phyloP scores from a whole-genome alignment of 2,329 filamentous ascomycete species.

The Clonostachys byssicola region DNA sequence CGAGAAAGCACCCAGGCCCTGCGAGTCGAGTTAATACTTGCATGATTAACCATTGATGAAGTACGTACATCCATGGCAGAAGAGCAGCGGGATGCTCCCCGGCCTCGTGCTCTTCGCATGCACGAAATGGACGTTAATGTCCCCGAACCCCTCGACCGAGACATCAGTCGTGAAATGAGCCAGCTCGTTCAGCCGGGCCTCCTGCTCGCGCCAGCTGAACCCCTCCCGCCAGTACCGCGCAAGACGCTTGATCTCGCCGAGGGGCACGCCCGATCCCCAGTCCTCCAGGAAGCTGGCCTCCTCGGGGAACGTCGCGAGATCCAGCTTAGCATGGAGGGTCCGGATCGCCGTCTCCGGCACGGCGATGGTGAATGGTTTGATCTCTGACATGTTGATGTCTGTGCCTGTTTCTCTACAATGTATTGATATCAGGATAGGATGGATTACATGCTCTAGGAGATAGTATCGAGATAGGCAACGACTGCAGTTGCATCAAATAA shows the following conservation, averaged over 20 bases:
- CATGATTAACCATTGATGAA: neutral
- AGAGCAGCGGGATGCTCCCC: slow-evolving; percentile 59
- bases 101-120: slow-evolving; percentile 47
- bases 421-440: too few relatives aligned
- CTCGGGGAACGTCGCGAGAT: slow-evolving; percentile 17
- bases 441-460: too few relatives aligned
- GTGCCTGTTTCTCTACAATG: too few relatives aligned
- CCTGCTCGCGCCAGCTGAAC: slow-evolving; percentile 60
- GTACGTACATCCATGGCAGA: slow-evolving; percentile 61
- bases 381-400: slow-evolving; percentile 9
- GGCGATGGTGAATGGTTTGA: slow-evolving; percentile 26
- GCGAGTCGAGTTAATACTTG: neutral
- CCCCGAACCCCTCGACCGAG: slow-evolving; percentile 50
- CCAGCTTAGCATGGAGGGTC: slow-evolving; percentile 21
- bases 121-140: slow-evolving; percentile 60
- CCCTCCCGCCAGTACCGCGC: slow-evolving; percentile 30
- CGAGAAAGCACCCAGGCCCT: slow-evolving; percentile 65
- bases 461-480: too few relatives aligned
- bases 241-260: slow-evolving; percentile 25
- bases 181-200: slow-evolving; percentile 53
- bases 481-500: too few relatives aligned
- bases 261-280: slow-evolving; percentile 21
- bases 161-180: slow-evolving; percentile 51
- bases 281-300: slow-evolving; percentile 23
- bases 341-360: slow-evolving; percentile 22